Base-by-base conservation (phyloP, 805 yeast species). In the Huiozyma sinensis region DNA sequence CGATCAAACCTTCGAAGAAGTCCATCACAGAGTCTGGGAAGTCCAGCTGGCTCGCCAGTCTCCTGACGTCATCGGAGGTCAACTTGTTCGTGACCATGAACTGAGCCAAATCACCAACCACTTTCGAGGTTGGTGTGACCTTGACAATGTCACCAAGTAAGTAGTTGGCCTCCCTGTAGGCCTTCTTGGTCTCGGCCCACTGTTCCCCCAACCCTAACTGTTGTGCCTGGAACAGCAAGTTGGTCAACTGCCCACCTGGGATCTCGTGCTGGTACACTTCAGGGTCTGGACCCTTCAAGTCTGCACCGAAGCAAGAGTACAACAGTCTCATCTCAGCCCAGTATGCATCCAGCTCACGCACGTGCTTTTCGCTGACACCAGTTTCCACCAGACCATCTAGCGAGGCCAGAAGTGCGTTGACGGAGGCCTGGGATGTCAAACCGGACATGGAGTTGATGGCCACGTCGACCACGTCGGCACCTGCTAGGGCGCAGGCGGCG, bases 161-260 rank as follows among this genome's bases (percentile, higher is more conserved):
- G 57, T 75, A 68, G 71, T 92, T 92, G 46, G 98, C 98, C 54
- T 80, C 82, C 65, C 81, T 82, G 69, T 92, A 92, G 29, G 96
- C 92, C 64, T 77, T 83, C 76, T 92, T 92, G 42, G 99, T 92
- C 70, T 86, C 94, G 50, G 76, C 74, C 99, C 99, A 92, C 71
- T 85, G 88, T 56, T 84, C 83, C 54, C 98, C 99, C 52, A 92
- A 75, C 48, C 99, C 99, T 60, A 92, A 87, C 70, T 94, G 97
- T 69, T 87, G 95, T 47, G 99, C 98, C 73, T 92, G 99, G 94
- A 92, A 92, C 56, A 94, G 70, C 70, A 92, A 73, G 75, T 92
- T 92, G 51, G 99, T 92, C 68, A 92, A 79, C 72, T 92, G 99
- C 52, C 99, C 99, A 73, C 99, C 99, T 47, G 99, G 99, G 54